Evolutionary conservation across 75 land plant genomes (phyloP), one percentile per base, ranked within the genome.

Genomic region (Picea glauca): DNA sequence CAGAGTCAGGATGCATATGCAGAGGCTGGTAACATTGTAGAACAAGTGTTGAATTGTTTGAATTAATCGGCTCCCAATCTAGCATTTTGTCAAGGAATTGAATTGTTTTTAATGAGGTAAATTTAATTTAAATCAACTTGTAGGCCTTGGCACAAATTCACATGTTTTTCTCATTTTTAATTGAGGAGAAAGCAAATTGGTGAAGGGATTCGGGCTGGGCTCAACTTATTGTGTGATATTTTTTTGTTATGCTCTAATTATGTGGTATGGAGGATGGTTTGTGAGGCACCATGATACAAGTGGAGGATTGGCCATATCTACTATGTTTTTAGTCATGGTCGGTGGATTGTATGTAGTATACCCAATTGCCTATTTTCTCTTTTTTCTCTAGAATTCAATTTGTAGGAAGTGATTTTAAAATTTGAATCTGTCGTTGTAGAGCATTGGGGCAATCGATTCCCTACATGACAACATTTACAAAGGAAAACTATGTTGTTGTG

Each of bases 261-360:
- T 93, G 6, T 98, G 98, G 99, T 98, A 93, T 77, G 96, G 96
- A 13, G 98, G 98, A 12, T 75, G 80, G 62, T 88, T 95, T 15
- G 91, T 98, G 38, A 78, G 93, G 62, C 88, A 89, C 57, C 94
- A 94, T 33, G 81, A 76, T 43, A 89, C 96, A 35, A 89, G 87
- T 58, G 99, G 99, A 32, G 99, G 98, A 12, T 85, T 89, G 12
- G 94, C 95, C 58, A 85, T 95, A 23, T 80, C 98, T 13, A 90
- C 98, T 15, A 92, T 90, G 81, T 88, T 95, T 73, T 76, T 90
- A 1, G 94, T 98, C 76, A 88, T 98, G 86, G 78, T 91, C n/a
- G 98, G 95, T 67, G 98, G 94, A 83, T 74, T 95, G 99, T 98
- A 86, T 93, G 99, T 83, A 31, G 20, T 35, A 35, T 35, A 35